These are phyloP conservation scores for Podospora comata DNA, from an alignment of 495 filamentous ascomycete species.

Conservation along the genomic window DNA sequence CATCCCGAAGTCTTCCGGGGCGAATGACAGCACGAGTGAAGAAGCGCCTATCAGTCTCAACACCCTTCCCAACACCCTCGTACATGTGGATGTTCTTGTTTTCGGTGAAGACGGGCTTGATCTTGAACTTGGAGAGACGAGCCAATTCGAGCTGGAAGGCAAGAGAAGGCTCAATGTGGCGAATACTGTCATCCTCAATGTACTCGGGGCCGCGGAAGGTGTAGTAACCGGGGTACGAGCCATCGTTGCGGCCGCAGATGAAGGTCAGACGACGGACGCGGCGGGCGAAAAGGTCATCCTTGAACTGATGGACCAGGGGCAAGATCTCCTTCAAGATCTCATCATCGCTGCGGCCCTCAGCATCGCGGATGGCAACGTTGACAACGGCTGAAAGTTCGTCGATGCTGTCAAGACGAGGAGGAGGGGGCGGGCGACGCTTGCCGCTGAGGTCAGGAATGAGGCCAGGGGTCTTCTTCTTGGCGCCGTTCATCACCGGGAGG, in stretches of 20 bases:
- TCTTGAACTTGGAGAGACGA: conserved; percentile 91
- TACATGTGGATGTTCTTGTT: conserved; percentile 99
- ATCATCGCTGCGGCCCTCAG: conserved; percentile 78
- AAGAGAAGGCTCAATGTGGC: conserved; percentile 92
- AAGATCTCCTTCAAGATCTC: conserved; percentile 74
- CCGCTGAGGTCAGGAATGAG: conserved; percentile 70
- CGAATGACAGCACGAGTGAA: conserved; percentile 94
- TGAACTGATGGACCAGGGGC: conserved; percentile 72
- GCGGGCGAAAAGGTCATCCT: conserved; percentile 75
- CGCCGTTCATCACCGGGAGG: conserved; percentile 56
- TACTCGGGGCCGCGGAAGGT: conserved; percentile 93
- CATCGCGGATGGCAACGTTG: conserved; percentile 89
- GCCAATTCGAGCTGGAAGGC: conserved; percentile 97
- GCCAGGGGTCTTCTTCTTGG: conserved; percentile 43
- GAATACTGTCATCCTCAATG: conserved; percentile 88
- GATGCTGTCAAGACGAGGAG: conserved; percentile 43
- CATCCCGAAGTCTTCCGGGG: conserved; percentile 87
- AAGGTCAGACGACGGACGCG: conserved; percentile 88
- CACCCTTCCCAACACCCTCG: conserved; percentile 89
- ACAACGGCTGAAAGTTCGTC: conserved; percentile 84
- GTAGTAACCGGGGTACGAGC: conserved; percentile 94
- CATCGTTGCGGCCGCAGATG: conserved; percentile 92
- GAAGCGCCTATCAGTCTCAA: conserved; percentile 94
- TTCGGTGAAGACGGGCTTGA: conserved; percentile 97
- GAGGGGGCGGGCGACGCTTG: conserved; percentile 59